Evolutionary conservation across 495 filamentous ascomycete genomes (phyloP), one percentile per base, ranked within the genome.

Genomic region (Talaromyces borbonicus): DNA sequence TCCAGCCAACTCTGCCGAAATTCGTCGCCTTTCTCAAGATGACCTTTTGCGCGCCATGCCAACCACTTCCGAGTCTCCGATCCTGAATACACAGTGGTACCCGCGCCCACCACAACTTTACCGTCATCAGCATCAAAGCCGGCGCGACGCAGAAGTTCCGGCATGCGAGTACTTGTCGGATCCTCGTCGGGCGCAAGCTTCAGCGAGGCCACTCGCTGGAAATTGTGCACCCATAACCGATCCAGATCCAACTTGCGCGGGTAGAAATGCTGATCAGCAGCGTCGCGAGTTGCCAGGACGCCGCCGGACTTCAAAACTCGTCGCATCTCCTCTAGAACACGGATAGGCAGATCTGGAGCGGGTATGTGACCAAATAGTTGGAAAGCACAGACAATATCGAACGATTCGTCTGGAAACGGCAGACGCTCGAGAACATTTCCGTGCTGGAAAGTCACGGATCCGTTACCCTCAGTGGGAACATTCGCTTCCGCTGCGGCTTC

Each of bases 331-430:
- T 38, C 40, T 19, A 74, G 38, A 1, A 62, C 67, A 8, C 46
- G 45, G 16, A 61, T 46, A 1, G 63, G 64, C 22, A 40, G 6
- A 8, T 48, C 46, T 8, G 33, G 43, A 14, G 61, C 49, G 1
- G 51, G 48, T 2, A 75, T 26, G 50, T 79, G 72, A 4, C 60
- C 48, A n/a, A 77, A 51, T 14, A 72, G 52, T 49, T 76, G 72
- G 38, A 67, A 67, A 27, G 52, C 52, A 47, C 64, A 68, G 15
- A 78, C 66, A 2, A 77, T 45, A 50, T 79, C 75, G 46, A 78
- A 79, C 0, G 56, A 54, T 18, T 51, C 57, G 45, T 73, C 67
- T 8, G 47, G 15, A 37, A 59, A 73, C 1, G 54, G 38, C 11
- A 43, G 48, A 67, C 46, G 24, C 52, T 49, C 25, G 58, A 52